Evolutionary conservation across 2,329 filamentous ascomycete genomes (phyloP), one percentile per base, ranked within the genome.

Genomic region (Elsinoe arachidis): DNA sequence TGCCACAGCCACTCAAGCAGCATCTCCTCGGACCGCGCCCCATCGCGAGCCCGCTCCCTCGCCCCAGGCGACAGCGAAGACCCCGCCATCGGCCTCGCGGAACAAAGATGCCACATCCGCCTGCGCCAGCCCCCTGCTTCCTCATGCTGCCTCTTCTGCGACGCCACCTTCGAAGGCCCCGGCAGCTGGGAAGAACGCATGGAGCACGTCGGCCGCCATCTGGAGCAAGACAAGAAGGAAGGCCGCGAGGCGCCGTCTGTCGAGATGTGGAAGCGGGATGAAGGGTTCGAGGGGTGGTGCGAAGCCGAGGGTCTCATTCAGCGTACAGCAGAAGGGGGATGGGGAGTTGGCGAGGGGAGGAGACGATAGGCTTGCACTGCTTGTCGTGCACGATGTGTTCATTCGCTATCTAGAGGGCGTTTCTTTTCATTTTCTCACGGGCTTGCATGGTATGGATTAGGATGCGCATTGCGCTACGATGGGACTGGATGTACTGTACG

Each of bases 171-270:
- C 66, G 69, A 75, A 5, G 88, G 86, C 0, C 60, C 68, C 0
- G 78, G 75, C 5, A 82, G 82, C 10, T 96, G 90, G 90, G 87
- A 93, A 59, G 79, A 85, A 58, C 79, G 88, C 21, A 89, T 95
- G 83, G 91, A 96, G 70, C 91, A 96, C 71, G 82, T 95, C 2
- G 89, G 88, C 0, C 79, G 82, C 59, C 91, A 96, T 69, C 78
- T 92, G 46, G 89, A 93, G 70, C 85, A 85, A 62, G 68, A 69
- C 62, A 71, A 52, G 58, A 68, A 57, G 51, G 60, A 55, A 38
- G 62, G 26, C 6, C 49, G 54, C 56, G 66, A n/a, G 63, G 73
- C 63, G 51, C 62, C 5, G 64, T 78, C 17, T 2, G 53, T 60
- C 3, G 21, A 69, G 69, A 76, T 70, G 44, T 73, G 65, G 70